These are phyloP conservation scores for Alternaria gansuensis DNA, from an alignment of 2,329 filamentous ascomycete genomes.

Conservation along the genomic window DNA sequence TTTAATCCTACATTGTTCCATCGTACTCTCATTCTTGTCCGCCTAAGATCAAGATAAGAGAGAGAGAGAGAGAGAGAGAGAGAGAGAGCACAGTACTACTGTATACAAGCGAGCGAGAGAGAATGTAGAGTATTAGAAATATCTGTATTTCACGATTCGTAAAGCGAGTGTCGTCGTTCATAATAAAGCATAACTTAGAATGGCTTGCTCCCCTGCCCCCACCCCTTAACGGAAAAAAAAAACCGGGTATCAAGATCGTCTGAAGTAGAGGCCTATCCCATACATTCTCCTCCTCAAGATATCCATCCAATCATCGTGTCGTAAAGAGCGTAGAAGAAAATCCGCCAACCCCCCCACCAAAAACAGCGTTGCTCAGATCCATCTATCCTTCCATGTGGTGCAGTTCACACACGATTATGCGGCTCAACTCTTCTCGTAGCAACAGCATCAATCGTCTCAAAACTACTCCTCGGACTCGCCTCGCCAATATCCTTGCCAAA, in stretches of 20 bases:
- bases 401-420: slow-evolving; percentile 58
- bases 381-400: neutral
- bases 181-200: slow-evolving; percentile 5
- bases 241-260: slow-evolving; percentile 39
- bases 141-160: neutral
- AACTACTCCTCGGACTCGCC: slow-evolving; percentile 51
- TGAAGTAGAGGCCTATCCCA: slow-evolving; percentile 16
- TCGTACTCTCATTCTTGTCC: neutral
- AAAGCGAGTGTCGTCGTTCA: slow-evolving; percentile 9
- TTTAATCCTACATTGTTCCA: neutral
- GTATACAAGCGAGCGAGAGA: neutral
- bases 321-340: slow-evolving; percentile 7
- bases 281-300: neutral
- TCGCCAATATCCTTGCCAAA: slow-evolving; percentile 37
- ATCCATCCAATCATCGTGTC: slow-evolving; percentile 1
- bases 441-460: slow-evolving; percentile 57
- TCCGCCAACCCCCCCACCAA: neutral
- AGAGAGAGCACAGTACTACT: too few species aligned
- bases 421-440: slow-evolving; percentile 55
- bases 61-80: neutral
- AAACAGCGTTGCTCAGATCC: neutral
- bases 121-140: neutral
- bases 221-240: neutral
- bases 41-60: neutral
- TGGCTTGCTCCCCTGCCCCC: neutral